These are phyloP conservation scores for Alternaria consortialis DNA, from an alignment of 2,329 filamentous ascomycete species.

Conservation along the genomic window DNA sequence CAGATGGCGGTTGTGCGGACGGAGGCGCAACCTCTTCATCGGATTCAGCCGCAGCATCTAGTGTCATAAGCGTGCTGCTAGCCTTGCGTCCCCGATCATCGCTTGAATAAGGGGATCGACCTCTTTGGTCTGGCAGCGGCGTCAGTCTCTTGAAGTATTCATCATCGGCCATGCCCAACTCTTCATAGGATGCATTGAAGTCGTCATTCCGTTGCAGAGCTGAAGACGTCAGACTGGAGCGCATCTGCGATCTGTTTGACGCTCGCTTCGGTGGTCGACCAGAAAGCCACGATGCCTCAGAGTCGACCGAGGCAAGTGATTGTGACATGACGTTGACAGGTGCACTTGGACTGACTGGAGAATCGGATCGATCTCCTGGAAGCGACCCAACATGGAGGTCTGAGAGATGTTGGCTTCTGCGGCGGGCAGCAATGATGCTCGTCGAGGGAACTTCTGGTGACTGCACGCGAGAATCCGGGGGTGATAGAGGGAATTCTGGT, in stretches of 20 bases:
- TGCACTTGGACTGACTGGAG: conserved; percentile 50
- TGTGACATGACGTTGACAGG: conserved; percentile 67
- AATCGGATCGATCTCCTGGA: conserved; percentile 52
- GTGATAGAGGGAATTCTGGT: conserved; percentile 85
- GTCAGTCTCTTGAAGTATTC: conserved; percentile 73
- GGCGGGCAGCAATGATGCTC: conserved; percentile 53
- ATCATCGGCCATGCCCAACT: conserved; percentile 72
- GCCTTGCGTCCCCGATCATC: conserved; percentile 44
- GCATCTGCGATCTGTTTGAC: conserved; percentile 56
- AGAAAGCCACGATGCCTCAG: conserved; percentile 94
- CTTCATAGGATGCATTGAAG: conserved; percentile 70
- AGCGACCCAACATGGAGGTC: conserved; percentile 39
- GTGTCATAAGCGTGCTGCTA: conserved; percentile 58
- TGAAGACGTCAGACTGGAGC: conserved; percentile 58
- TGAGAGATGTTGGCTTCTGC: conserved; percentile 51
- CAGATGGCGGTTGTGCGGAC: conserved; percentile 33
- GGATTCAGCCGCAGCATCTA: conserved; percentile 51
- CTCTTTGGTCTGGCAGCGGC: conserved; percentile 56
- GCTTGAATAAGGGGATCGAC: conserved; percentile 39
- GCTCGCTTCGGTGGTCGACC: conserved; percentile 68
- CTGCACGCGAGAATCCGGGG: conserved; percentile 80
- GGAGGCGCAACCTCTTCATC: conserved; percentile 46
- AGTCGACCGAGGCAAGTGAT: conserved; percentile 93
- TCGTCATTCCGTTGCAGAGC: conserved; percentile 59
- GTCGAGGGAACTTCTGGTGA: conserved; percentile 72